Evolutionary conservation across 23 red algal genomes (phyloP), one percentile per base, ranked within the genome.

Genomic region (Gracilaria domingensis): DNA sequence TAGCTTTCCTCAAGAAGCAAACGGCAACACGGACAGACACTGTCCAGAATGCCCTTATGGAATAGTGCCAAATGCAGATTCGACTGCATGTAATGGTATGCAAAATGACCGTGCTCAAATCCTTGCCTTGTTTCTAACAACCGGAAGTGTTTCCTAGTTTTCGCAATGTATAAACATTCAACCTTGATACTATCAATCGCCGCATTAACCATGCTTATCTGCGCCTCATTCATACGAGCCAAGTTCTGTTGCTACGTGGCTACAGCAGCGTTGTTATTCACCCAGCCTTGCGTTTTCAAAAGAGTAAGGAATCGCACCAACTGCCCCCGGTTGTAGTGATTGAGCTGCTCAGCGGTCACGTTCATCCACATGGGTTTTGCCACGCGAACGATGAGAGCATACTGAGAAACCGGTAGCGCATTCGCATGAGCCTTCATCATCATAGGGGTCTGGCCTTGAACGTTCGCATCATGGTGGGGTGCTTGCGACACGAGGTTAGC

Each of bases 191-290:
- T 59, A 59, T 24, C 55, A 18, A 24, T 24, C 9, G 17, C 55
- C 9, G 23, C 55, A 12, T 13, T 34, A 18, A 36, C 36, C 65
- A 36, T 32, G 65, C 36, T 70, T 9, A 39, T 24, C 8, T 70
- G 65, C 32, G 14, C 65, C 12, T 70, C 65, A 70, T 70, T 70
- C 29, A 70, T 24, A 18, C 65, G 65, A 70, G 14, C 65, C 29
- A 70, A 9, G n/a, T 36, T 70, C 36, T 34, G 32, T 37, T 34
- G 65, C 35, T 16, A 29, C 65, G 14, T 34, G 29, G 65, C 35
- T 14, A 39, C 4, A 70, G 65, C n/a, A 34, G 65, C 65, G 13
- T 34, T 39, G 26, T 70, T 70, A 11, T 13, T 70, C 12, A 37
- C 12, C 9, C 26, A 34, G 35, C 13, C 36, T 39, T 70, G 65